Evolutionary conservation across 805 yeast genomes (phyloP), one percentile per base, ranked within the genome.

Genomic region (Metschnikowia peoriensis): DNA sequence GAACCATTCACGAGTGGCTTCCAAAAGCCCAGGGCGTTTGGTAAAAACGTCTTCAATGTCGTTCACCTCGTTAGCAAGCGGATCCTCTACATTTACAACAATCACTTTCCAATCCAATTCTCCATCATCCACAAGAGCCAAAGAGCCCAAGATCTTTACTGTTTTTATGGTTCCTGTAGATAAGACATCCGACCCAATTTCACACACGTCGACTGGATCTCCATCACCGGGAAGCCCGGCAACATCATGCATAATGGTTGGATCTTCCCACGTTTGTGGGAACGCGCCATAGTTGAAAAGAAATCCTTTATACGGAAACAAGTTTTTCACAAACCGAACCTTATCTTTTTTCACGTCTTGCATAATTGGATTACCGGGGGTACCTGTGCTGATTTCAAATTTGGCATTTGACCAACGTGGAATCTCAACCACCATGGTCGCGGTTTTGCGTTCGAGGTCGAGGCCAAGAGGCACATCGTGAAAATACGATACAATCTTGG

Each of bases 331-430:
- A 64, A 86, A 94, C 78, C 98, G 85, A 67, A 91, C 83, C 74
- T 90, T 87, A 62, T 97, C 98, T 81, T 94, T 93, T 81, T 94
- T 94, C 68, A 96, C 89, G 76, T 94, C 99, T 79, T 94, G 99
- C 57, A 89, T 79, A 64, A 94, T 94, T 66, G 99, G 99, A 80
- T 94, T 94, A 69, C 91, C 80, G 44, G 82, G 73, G 63, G 76
- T 76, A 65, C 88, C 96, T 77, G 91, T 92, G 71, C 88, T 83
- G 73, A 92, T 91, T 75, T 94, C 99, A 72, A 92, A 80, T 80
- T 94, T 94, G 60, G 97, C 98, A 71, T 94, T 94, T 67, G 96
- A 82, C 97, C 97, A 93, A 75, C 98, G 88, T 69, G 99, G 99
- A 61, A 94, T 91, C 77, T 94, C 99, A 58, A 94, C 97, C 64